These are phyloP conservation scores for Xylariaceae sp. DNA, from an alignment of 2,329 filamentous ascomycete species.

Conservation along the genomic window DNA sequence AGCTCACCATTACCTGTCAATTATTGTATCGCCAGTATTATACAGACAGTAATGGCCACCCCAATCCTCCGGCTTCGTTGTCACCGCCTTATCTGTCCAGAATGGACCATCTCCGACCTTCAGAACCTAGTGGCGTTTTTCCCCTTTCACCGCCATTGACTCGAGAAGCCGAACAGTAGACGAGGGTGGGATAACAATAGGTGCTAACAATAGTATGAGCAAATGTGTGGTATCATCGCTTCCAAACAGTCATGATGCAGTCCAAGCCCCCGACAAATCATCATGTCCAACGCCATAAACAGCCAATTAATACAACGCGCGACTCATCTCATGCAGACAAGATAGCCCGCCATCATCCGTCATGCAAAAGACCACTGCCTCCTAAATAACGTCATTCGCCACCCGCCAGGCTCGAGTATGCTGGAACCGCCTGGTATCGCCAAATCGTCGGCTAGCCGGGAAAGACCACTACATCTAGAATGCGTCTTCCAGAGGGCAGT, in stretches of 20 bases:
- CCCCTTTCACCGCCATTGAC: neutral
- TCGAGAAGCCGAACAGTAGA: neutral
- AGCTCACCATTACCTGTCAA: neutral
- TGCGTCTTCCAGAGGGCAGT: constrained; percentile 89
- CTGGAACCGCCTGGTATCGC: neutral
- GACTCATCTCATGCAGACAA: constrained; percentile 9
- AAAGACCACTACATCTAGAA: constrained; percentile 52
- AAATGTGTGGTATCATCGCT: constrained; percentile 39
- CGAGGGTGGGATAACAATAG: neutral
- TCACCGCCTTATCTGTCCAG: neutral
- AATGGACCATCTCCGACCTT: neutral
- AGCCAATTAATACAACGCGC: constrained; percentile 22
- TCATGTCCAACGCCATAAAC: constrained; percentile 30
- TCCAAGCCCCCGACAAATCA: constrained; percentile 30
- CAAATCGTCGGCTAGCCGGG: neutral
- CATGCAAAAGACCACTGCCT: neutral
- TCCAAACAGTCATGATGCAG: constrained; percentile 36
- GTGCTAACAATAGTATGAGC: constrained; percentile 20
- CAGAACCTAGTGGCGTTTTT: too few species aligned
- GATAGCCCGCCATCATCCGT: constrained; percentile 1
- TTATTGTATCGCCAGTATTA: neutral
- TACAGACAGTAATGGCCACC: neutral
- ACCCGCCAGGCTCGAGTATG: neutral
- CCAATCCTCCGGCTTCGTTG: neutral
- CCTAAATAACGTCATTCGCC: neutral